Evolutionary conservation across 352 stramenopile genomes (phyloP), one percentile per base, ranked within the genome.

Genomic region (Phytophthora niederhauseri): DNA sequence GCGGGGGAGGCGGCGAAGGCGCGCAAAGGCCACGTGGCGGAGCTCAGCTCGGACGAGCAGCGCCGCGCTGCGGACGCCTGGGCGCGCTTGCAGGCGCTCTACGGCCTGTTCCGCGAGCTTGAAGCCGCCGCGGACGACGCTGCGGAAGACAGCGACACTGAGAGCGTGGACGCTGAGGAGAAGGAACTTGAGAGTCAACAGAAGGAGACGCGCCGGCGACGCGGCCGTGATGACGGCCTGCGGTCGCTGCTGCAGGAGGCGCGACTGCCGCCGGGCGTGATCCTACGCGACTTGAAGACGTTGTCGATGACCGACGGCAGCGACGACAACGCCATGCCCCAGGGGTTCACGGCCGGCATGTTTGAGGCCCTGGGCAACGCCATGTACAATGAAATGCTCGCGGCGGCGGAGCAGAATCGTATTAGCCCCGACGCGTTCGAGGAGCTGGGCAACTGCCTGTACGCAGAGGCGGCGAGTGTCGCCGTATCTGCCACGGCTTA

Each of bases 341-440:
- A 92, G 48, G 86, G 86, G 14, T 94, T 94, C 64, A 89, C 84
- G 28, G 66, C 86, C 17, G 70, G 81, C 30, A 90, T 91, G 84
- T 94, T 94, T 59, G 68, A 69, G 7, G 74, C 77, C 48, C 62
- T 94, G 19, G 86, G 86, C n/a, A 79, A 91, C 60, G 84, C 77
- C 24, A 65, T 93, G 43, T 89, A 89, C 68, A 78, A 75, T 19
- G 86, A 94, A 52, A 94, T 93, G 81, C 50, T 84, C 17, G 66
- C 70, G 43, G 64, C 80, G 12, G 73, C 72, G 50, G 65, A 84
- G 45, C 77, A 78, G 62, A 78, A 79, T 48, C 70, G 65, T 6
- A 85, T 90, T 61, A 78, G 78, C 46, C 68, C 71, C 41, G 73
- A 88, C 31, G 66, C 80, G 2, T 87, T 90, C 38, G 74, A 82